A percentile compares a stretch with the other conserved stretches of the same genome.
phyloP scores from a whole-genome alignment of 495 filamentous ascomycete genomes.

The Daldinia caldariorum region DNA sequence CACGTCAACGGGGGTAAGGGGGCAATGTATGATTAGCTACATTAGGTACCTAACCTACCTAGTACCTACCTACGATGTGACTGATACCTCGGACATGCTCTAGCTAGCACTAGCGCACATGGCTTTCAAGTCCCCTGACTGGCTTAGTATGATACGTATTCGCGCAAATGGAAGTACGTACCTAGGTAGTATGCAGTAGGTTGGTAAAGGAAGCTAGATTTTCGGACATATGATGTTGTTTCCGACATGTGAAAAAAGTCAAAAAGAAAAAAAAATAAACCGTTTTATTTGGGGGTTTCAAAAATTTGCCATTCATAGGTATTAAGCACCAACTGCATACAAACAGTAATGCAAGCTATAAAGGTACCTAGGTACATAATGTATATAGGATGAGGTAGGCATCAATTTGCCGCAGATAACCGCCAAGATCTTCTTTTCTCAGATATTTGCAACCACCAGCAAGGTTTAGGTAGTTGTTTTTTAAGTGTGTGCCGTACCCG shows the following conservation, averaged over 20 bases:
- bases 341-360: neutral
- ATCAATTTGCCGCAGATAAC: slow-evolving; percentile 41
- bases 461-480: neutral
- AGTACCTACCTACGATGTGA: too few species aligned
- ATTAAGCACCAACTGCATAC: slow-evolving; percentile 19
- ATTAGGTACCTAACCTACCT: too few species aligned
- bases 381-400: slow-evolving; percentile 9
- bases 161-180: slow-evolving; percentile 15
- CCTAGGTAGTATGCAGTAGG: too few species aligned
- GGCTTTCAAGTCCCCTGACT: slow-evolving; percentile 24
- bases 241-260: slow-evolving; percentile 31
- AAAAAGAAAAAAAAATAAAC: neutral
- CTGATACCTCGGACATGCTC: slow-evolving; percentile 29
- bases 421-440: slow-evolving; percentile 26
- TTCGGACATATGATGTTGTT: slow-evolving; percentile 23
- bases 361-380: too few species aligned
- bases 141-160: slow-evolving; percentile 29
- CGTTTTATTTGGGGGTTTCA: slow-evolving; percentile 29
- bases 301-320: slow-evolving; percentile 11
- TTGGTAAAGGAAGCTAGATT: neutral
- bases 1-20: slow-evolving; percentile 38
- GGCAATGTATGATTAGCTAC: too few species aligned
- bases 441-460: slow-evolving; percentile 24
- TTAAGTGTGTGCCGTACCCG: neutral
- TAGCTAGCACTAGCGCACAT: slow-evolving; percentile 41